Percentiles rank a stretch among this genome's conserved stretches.
phyloP scores from a whole-genome alignment of 2,329 filamentous ascomycete species.

The Beauveria scarabaeidicola region DNA sequence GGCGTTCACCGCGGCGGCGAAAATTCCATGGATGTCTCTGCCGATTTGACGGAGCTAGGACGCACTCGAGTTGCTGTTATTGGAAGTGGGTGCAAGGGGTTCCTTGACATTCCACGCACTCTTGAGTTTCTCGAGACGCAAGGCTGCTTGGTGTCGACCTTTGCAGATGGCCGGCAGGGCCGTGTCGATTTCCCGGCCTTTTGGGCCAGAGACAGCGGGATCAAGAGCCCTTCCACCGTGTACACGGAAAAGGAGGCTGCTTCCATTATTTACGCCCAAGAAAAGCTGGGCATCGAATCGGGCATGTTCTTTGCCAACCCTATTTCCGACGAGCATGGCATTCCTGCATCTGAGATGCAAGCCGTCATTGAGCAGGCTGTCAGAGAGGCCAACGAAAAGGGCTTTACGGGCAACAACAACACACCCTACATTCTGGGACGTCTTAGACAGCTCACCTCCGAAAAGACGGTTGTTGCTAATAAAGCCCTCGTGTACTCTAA shows the following conservation, averaged over 20 bases:
- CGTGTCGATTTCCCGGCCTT: conserved; percentile 85
- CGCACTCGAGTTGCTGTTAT: conserved; percentile 82
- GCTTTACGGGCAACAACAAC: conserved; percentile 64
- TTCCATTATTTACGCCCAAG: conserved; percentile 76
- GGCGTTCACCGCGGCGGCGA: conserved; percentile 89
- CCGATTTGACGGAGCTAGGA: conserved; percentile 89
- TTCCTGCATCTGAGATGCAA: conserved; percentile 65
- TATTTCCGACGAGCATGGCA: conserved; percentile 60
- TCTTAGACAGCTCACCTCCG: conserved; percentile 69
- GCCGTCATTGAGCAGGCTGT: conserved; percentile 60
- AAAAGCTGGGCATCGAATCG: conserved; percentile 61
- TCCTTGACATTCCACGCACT: conserved; percentile 84
- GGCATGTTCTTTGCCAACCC: conserved; percentile 87
- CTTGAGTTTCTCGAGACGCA: conserved; percentile 68
- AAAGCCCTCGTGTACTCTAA: conserved; percentile 49
- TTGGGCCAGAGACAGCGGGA: conserved; percentile 80
- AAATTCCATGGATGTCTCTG: conserved; percentile 83
- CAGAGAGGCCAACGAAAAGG: conserved; percentile 53
- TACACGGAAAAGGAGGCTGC: conserved; percentile 74
- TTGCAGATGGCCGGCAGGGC: conserved; percentile 68
- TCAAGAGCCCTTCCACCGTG: conserved; percentile 68
- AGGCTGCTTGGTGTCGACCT: conserved; percentile 78
- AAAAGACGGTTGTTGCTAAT: conserved; percentile 66
- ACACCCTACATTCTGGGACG: conserved; percentile 76
- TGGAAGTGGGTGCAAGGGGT: conserved; percentile 89